These are phyloP conservation scores for Letharia lupina DNA, from an alignment of 495 filamentous ascomycete genomes.

Conservation along the genomic window DNA sequence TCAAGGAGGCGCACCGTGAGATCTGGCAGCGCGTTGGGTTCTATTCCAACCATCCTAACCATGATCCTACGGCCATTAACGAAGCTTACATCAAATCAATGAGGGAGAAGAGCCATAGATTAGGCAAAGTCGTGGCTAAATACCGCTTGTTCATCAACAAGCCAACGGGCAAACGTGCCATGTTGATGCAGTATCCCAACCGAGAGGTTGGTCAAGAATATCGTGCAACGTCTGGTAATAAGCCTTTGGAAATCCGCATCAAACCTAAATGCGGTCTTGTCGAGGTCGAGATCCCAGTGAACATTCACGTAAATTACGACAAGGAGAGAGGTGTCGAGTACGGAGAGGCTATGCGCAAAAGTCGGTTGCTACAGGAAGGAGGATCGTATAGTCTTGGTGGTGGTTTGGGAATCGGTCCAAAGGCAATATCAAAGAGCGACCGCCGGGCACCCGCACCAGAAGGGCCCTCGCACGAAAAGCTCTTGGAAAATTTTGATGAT, in stretches of 20 bases:
- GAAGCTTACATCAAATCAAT: background rate
- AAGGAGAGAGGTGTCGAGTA: slow-evolving; percentile 54
- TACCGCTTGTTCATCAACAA: slow-evolving; percentile 22
- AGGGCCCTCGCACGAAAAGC: slow-evolving; percentile 29
- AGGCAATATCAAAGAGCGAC: slow-evolving; percentile 26
- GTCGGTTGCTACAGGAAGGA: slow-evolving; percentile 43
- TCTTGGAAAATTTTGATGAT: slow-evolving; percentile 40
- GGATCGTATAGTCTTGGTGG: slow-evolving; percentile 52
- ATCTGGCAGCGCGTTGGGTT: background rate
- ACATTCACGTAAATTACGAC: slow-evolving; percentile 54
- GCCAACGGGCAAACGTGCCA: slow-evolving; percentile 13
- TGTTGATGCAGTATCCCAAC: slow-evolving; percentile 62
- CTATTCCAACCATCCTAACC: slow-evolving; percentile 7
- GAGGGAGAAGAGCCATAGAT: background rate
- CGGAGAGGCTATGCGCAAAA: slow-evolving; percentile 57
- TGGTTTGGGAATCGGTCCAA: slow-evolving; percentile 43
- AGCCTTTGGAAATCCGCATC: slow-evolving; percentile 53
- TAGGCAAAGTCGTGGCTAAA: slow-evolving; percentile 8
- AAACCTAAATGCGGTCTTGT: slow-evolving; percentile 61
- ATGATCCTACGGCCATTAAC: background rate
- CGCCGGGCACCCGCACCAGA: slow-evolving; percentile 14
- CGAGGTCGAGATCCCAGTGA: slow-evolving; percentile 66
- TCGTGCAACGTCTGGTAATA: slow-evolving; percentile 41
- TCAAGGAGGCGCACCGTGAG: background rate
- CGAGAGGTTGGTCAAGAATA: slow-evolving; percentile 46